A percentile compares a stretch with the other conserved stretches of the same genome.
These are phyloP conservation scores for Mollisia scopiformis DNA, from an alignment of 2,329 filamentous ascomycete species.

Conservation along the genomic window DNA sequence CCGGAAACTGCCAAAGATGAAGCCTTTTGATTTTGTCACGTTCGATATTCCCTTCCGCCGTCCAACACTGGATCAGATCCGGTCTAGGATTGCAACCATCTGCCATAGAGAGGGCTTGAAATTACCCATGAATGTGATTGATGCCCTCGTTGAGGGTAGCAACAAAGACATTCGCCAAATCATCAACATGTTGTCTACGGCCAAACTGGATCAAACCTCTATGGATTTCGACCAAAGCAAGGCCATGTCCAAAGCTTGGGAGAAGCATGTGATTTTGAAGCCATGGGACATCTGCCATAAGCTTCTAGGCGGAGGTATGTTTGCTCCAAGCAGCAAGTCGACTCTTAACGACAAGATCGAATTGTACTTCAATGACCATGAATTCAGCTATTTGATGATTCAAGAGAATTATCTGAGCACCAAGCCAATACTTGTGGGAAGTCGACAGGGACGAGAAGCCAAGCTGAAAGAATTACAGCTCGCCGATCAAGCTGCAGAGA, in stretches of 20 bases:
- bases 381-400: slow-evolving; percentile 96
- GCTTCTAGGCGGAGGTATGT: slow-evolving; percentile 86
- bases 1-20: slow-evolving; percentile 92
- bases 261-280: slow-evolving; percentile 95
- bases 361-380: slow-evolving; percentile 98
- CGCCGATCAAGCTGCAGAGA: slow-evolving; percentile 85
- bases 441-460: slow-evolving; percentile 57
- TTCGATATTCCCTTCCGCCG: slow-evolving; percentile 87
- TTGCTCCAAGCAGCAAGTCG: slow-evolving; percentile 78
- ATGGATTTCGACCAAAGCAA: slow-evolving; percentile 88
- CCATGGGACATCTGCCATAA: slow-evolving; percentile 98
- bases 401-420: slow-evolving; percentile 96
- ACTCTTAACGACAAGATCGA: slow-evolving; percentile 98
- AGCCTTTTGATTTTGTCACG: slow-evolving; percentile 87
- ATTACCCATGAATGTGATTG: slow-evolving; percentile 79
- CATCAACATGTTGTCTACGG: slow-evolving; percentile 97
- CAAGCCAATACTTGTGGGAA: slow-evolving; percentile 68
- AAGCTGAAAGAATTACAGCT: slow-evolving; percentile 85
- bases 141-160: slow-evolving; percentile 92
- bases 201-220: slow-evolving; percentile 80
- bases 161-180: slow-evolving; percentile 96
- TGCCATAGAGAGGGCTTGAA: slow-evolving; percentile 90
- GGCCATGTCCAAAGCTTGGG: slow-evolving; percentile 95
- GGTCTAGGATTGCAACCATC: slow-evolving; percentile 92
- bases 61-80: slow-evolving; percentile 88